A percentile compares a stretch with the other conserved stretches of the same genome.
These are phyloP conservation scores for Candida hungchunana DNA, from an alignment of 805 yeast genomes.

Conservation along the genomic window DNA sequence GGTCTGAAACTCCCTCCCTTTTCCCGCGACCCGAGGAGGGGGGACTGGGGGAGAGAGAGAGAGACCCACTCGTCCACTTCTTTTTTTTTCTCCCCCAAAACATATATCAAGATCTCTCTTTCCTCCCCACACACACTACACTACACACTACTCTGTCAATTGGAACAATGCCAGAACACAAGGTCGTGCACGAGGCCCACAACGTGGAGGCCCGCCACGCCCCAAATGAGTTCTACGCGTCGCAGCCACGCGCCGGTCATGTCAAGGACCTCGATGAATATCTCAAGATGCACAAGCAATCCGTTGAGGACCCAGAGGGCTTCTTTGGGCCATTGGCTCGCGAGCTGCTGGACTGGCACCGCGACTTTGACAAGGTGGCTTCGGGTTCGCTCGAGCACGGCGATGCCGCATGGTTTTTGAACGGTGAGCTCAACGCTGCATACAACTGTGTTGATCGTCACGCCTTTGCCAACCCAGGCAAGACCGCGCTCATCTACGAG, in stretches of 20 bases:
- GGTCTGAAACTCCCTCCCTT: too few species aligned
- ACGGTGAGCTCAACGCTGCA: conserved; percentile 89
- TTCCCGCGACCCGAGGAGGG: too few species aligned
- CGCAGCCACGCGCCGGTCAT: conserved; percentile 33
- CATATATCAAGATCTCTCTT: too few species aligned
- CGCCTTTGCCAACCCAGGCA: conserved; percentile 82
- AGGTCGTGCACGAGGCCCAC: conserved; percentile 38
- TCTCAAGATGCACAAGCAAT: conserved; percentile 61
- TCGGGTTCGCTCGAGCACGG: conserved; percentile 66
- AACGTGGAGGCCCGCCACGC: conserved; percentile 29
- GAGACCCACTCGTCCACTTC: too few species aligned
- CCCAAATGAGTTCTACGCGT: conserved; percentile 37
- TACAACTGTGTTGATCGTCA: conserved; percentile 96
- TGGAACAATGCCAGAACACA: conserved; percentile 26
- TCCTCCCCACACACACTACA: too few species aligned
- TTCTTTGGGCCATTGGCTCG: conserved; percentile 80
- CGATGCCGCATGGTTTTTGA: conserved; percentile 85
- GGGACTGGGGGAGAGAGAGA: too few species aligned
- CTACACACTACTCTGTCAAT: too few species aligned
- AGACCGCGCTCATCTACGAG: conserved; percentile 82
- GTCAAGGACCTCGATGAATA: conserved; percentile 53
- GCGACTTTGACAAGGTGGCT: conserved; percentile 57
- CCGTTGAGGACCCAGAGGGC: conserved; percentile 71
- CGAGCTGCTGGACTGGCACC: conserved; percentile 74
- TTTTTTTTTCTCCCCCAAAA: too few species aligned